phyloP scores from a whole-genome alignment of 2,329 filamentous ascomycete species.

The Botrytis byssoidea region DNA sequence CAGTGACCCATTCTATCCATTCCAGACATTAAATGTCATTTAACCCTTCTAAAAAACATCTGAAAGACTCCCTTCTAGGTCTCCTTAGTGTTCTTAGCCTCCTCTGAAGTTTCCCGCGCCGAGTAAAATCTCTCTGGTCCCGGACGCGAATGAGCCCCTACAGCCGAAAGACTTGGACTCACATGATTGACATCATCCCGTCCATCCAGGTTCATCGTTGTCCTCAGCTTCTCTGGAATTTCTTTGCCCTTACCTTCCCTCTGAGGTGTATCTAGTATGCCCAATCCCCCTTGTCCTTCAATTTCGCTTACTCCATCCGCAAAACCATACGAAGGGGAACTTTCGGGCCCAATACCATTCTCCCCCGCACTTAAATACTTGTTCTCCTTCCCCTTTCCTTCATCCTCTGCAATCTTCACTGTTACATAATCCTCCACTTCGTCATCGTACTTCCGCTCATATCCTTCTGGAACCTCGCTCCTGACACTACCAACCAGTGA shows the following conservation, averaged over 20 bases:
- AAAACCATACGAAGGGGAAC: neutral
- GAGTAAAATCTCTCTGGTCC: neutral
- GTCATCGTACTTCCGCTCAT: neutral
- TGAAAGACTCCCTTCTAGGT: neutral
- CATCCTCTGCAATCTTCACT: neutral
- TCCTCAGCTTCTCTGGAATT: neutral
- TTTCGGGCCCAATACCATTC: neutral
- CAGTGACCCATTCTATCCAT: neutral
- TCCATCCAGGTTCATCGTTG: neutral
- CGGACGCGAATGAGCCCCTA: neutral
- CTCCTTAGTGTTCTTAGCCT: neutral
- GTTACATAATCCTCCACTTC: neutral
- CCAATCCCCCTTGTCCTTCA: neutral
- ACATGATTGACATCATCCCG: neutral
- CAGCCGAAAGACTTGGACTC: neutral
- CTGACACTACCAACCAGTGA: slow-evolving; percentile 9
- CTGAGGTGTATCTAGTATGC: neutral
- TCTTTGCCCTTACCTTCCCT: neutral
- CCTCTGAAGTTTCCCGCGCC: neutral
- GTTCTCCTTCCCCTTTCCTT: neutral
- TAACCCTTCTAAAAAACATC: neutral
- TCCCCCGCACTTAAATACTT: too few species aligned
- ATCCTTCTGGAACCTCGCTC: neutral
- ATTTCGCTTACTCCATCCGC: neutral
- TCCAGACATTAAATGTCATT: neutral